Conservation (phyloP, 345 rosid genomes). For the Kernera saxatilis region DNA sequence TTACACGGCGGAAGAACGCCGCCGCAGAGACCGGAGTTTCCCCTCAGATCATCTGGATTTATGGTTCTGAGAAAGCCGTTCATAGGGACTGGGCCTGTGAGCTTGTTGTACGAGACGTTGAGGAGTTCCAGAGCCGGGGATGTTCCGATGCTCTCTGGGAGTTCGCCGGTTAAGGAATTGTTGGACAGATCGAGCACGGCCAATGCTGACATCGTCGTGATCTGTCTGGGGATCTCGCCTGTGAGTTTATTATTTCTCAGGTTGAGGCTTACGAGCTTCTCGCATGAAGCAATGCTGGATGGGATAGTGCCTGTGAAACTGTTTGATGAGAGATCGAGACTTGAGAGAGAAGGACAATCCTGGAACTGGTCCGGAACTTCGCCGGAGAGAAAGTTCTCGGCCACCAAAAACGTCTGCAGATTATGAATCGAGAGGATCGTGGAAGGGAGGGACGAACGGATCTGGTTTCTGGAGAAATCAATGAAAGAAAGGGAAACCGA, state of each 20-base stretch:
- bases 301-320: conserved; percentile 67
- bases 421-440: conserved; percentile 72
- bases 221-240: conserved; percentile 63
- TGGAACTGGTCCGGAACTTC: conserved; percentile 86
- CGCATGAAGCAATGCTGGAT: conserved; percentile 78
- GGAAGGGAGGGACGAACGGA: conserved; percentile 64
- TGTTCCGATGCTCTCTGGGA: conserved; percentile 69
- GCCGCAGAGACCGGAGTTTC: conserved; percentile 75
- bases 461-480: conserved; percentile 67
- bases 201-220: conserved; percentile 75
- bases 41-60: conserved; percentile 65
- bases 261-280: conserved; percentile 64
- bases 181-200: conserved; percentile 85
- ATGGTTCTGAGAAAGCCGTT: conserved; percentile 74
- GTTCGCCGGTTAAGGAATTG: conserved; percentile 68
- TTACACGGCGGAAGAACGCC: conserved; percentile 77
- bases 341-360: conserved; percentile 80
- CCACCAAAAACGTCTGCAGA: conserved; percentile 59
- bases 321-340: conserved; percentile 81
- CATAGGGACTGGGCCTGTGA: conserved; percentile 75
- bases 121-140: conserved; percentile 79
- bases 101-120: conserved; percentile 74
- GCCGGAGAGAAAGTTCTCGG: conserved; percentile 61
- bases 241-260: conserved; percentile 56
- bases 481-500: conserved; percentile 82